These are phyloP conservation scores for Aspergillus fischeri DNA, from an alignment of 2,329 filamentous ascomycete species.

Conservation along the genomic window DNA sequence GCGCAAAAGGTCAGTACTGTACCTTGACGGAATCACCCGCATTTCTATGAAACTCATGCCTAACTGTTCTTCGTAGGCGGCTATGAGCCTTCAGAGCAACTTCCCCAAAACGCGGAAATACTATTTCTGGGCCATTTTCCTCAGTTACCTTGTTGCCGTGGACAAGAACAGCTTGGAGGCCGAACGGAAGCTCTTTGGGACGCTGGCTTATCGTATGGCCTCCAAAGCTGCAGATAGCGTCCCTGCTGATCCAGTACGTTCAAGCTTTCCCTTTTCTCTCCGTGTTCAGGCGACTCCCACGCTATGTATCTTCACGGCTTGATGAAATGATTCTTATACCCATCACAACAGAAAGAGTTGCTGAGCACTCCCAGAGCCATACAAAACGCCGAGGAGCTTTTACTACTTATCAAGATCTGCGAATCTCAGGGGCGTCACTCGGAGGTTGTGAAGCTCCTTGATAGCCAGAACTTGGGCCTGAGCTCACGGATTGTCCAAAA, in stretches of 20 bases:
- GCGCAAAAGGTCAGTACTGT: constrained; percentile 45
- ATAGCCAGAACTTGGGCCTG: constrained; percentile 40
- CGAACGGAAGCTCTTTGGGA: constrained; percentile 46
- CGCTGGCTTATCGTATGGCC: constrained; percentile 48
- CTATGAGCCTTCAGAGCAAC: constrained; percentile 48
- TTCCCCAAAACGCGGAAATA: constrained; percentile 47
- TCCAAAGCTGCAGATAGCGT: constrained; percentile 45
- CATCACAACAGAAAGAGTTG: constrained; percentile 34
- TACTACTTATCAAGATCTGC: constrained; percentile 43
- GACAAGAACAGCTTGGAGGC: constrained; percentile 35
- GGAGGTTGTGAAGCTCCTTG: constrained; percentile 42
- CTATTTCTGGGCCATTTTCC: constrained; percentile 48
- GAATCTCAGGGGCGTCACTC: constrained; percentile 36
- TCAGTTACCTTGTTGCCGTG: constrained; percentile 40
- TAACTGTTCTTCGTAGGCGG: constrained; percentile 34
- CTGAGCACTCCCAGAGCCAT: constrained; percentile 42
- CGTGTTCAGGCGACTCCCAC: neutral
- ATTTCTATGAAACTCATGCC: neutral
- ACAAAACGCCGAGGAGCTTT: constrained; percentile 44
- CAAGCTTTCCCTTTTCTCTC: neutral
- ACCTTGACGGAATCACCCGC: neutral
- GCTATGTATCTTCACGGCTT: constrained; percentile 7
- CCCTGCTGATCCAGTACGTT: constrained; percentile 41
- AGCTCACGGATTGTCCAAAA: constrained; percentile 41
- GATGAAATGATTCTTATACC: constrained; percentile 14